Evolutionary conservation across 768 basidiomycete species (phyloP).

Genomic region (Sporobolomyces phaffii): DNA sequence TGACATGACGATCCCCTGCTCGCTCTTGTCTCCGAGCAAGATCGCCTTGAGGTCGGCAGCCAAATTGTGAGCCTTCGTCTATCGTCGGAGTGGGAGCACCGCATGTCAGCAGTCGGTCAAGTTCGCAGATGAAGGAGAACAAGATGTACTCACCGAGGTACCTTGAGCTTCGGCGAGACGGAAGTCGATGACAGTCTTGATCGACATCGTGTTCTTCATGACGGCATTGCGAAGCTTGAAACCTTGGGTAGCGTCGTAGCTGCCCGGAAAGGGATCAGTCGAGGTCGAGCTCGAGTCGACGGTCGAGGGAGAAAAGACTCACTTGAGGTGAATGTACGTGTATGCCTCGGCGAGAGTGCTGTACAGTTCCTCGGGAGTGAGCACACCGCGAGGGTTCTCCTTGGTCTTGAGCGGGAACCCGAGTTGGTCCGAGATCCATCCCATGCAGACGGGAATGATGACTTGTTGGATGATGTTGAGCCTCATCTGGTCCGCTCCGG

Average conservation of each 20-base stretch:
- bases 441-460: slow-evolving; percentile 58
- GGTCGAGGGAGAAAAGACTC: neutral
- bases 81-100: neutral
- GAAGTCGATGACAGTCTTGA: slow-evolving; percentile 4
- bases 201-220: neutral
- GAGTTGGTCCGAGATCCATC: slow-evolving; percentile 10
- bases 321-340: slow-evolving; percentile 24
- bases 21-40: slow-evolving; percentile 4
- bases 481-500: slow-evolving; percentile 42
- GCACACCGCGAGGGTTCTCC: slow-evolving; percentile 20
- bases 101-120: too few species aligned
- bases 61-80: slow-evolving; percentile 4
- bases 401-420: slow-evolving; percentile 30
- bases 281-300: neutral
- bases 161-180: neutral
- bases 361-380: slow-evolving; percentile 17
- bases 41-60: slow-evolving; percentile 12
- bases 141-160: neutral
- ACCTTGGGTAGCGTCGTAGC: slow-evolving; percentile 18
- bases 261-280: neutral
- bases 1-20: slow-evolving; percentile 13
- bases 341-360: slow-evolving; percentile 13
- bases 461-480: slow-evolving; percentile 65
- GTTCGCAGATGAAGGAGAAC: too few species aligned
- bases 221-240: slow-evolving; percentile 20